Percentiles rank a stretch among this genome's conserved stretches.
phyloP scores from a whole-genome alignment of 495 filamentous ascomycete genomes.

The Opeltia flavorubescens region DNA sequence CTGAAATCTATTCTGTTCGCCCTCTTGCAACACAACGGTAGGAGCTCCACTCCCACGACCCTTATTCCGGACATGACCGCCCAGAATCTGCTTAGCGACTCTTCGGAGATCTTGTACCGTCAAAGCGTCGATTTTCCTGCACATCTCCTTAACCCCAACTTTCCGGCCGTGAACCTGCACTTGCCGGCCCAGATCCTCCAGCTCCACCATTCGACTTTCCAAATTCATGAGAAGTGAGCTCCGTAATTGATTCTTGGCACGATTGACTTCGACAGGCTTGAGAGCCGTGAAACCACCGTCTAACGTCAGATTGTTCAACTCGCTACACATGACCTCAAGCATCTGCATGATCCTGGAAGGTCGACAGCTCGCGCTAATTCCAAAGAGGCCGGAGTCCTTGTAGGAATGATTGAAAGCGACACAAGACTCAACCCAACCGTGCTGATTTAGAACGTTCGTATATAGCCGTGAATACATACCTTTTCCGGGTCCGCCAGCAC shows the following conservation, averaged over 20 bases:
- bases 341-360: slow-evolving; percentile 63
- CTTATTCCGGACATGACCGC: slow-evolving; percentile 58
- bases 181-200: slow-evolving; percentile 94
- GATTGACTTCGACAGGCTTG: slow-evolving; percentile 65
- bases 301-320: slow-evolving; percentile 64
- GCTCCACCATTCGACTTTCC: slow-evolving; percentile 90
- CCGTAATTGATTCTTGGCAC: slow-evolving; percentile 96
- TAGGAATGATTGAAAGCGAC: slow-evolving; percentile 95
- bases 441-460: slow-evolving; percentile 93
- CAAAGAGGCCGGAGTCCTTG: slow-evolving; percentile 88
- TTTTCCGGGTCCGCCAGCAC: slow-evolving; percentile 93
- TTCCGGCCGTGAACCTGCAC: slow-evolving; percentile 91
- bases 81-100: slow-evolving; percentile 69
- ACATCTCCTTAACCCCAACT: slow-evolving; percentile 88
- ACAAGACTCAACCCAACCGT: slow-evolving; percentile 91
- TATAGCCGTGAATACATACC: slow-evolving; percentile 97
- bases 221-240: slow-evolving; percentile 93
- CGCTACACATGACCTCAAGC: slow-evolving; percentile 85
- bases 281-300: slow-evolving; percentile 56
- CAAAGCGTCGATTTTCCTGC: slow-evolving; percentile 64
- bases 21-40: slow-evolving; percentile 90
- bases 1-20: slow-evolving; percentile 36
- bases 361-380: slow-evolving; percentile 74
- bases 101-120: slow-evolving; percentile 69
- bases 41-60: slow-evolving; percentile 76